These are phyloP conservation scores for Termitomyces sp. DNA, from an alignment of 768 basidiomycete species.

Conservation along the genomic window DNA sequence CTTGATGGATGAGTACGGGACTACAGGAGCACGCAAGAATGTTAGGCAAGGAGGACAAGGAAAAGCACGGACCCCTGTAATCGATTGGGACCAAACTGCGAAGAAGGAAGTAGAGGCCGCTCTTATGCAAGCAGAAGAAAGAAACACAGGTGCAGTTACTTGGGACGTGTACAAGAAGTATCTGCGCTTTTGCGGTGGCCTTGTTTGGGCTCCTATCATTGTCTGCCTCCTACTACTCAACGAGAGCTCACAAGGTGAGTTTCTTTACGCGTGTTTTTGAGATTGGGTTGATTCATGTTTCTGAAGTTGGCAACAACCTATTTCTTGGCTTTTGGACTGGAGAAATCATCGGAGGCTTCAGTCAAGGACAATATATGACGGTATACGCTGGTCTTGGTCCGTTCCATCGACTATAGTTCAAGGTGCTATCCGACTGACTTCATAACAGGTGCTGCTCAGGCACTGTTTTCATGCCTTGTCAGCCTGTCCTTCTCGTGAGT, in stretches of 20 bases:
- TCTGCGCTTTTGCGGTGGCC: slow-evolving; percentile 39
- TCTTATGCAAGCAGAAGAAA: slow-evolving; percentile 52
- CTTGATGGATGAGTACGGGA: slow-evolving; percentile 54
- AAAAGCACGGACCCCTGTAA: background rate
- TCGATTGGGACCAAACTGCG: slow-evolving; percentile 4
- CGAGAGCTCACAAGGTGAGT: slow-evolving; percentile 46
- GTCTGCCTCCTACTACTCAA: slow-evolving; percentile 35
- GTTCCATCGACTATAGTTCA: slow-evolving; percentile 2
- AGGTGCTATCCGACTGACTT: background rate
- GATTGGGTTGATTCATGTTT: background rate
- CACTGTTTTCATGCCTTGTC: slow-evolving; percentile 44
- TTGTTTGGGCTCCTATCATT: slow-evolving; percentile 42
- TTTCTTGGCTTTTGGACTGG: slow-evolving; percentile 74
- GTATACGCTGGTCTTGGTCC: slow-evolving; percentile 41
- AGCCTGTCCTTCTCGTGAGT: slow-evolving; percentile 46
- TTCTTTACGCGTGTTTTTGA: background rate
- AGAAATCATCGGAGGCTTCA: slow-evolving; percentile 45
- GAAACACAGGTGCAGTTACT: slow-evolving; percentile 45
- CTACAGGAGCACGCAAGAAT: slow-evolving; percentile 28
- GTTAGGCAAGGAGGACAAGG: slow-evolving; percentile 14
- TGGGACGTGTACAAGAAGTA: slow-evolving; percentile 46
- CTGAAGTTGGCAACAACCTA: slow-evolving; percentile 53
- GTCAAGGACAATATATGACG: slow-evolving; percentile 64
- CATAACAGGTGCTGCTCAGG: slow-evolving; percentile 37
- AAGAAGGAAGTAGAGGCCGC: slow-evolving; percentile 23